Base-by-base conservation (phyloP, 768 basidiomycete genomes). In the Aureoboletus auriporus region DNA sequence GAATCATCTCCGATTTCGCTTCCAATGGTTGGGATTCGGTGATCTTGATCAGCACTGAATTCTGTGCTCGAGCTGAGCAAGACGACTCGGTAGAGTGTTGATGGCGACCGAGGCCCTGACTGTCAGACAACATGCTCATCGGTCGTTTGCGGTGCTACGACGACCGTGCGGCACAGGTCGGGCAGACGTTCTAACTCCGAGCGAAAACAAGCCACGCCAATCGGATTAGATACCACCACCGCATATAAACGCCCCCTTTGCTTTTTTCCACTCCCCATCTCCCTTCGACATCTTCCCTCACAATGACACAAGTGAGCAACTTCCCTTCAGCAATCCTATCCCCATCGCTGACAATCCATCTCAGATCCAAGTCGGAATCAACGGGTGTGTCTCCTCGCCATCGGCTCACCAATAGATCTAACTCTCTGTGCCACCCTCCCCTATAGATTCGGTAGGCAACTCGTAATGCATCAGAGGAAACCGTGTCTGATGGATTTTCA, bases 281-380 rank as follows among this genome's bases (percentile, higher is more conserved):
- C 23, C 45, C 53, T 49, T 41, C 30, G 8, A 33, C 45, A 35
- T 29, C 56, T 39, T 46, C 56, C 42, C 23, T 30, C 37, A 17
- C 44, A 49, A 20, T 49, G 47, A 16, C 30, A 62, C 44, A 53
- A 67, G 66, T 67, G 33, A 50, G 65, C 14, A 8, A n/a, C 40
- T 17, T 13, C 7, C 28, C 2, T 14, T 8, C 8, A 30, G n/a
- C 13, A 6, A 1, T 1, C 7, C 14, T 1, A 3, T 34, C 31
- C 1, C 6, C n/a, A 20, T 52, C 35, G 26, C 39, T 65, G 1
- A 65, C 10, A 2, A 27, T 14, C 1, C 23, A 4, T 35, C 30
- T 6, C 38, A 75, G 69, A 84, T 92, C 74, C 88, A 90, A 74
- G 92, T 93, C 69, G 93, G 93, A 61, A 96, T 96, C 77, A 96